Conservation (phyloP, 139 green algal species). For the Tetratostichococcus sp. region DNA sequence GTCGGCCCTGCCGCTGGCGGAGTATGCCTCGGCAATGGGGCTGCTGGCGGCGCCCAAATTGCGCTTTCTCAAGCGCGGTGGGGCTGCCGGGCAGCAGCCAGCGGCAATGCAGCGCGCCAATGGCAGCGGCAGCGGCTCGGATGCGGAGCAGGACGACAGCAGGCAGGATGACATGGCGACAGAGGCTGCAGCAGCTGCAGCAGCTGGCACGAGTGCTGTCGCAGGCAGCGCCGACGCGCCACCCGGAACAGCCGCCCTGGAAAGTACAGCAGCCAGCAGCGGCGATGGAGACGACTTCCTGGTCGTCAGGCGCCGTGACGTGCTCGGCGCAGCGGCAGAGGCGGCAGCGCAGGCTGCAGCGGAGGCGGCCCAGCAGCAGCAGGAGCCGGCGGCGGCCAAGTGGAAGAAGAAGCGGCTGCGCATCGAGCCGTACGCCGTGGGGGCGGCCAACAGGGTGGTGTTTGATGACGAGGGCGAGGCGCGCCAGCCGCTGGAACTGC, state of each 20-base stretch:
- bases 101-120: constrained; percentile 9
- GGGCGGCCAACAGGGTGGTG: constrained; percentile 40
- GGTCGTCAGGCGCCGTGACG: constrained; percentile 36
- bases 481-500: constrained; percentile 53
- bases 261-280: background rate
- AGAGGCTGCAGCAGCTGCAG: background rate
- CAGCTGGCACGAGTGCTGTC: background rate
- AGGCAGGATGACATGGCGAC: no score
- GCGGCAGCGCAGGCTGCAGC: constrained; percentile 7
- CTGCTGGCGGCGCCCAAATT: constrained; percentile 76
- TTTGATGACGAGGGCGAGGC: constrained; percentile 73
- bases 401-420: constrained; percentile 74
- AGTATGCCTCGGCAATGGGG: constrained; percentile 76
- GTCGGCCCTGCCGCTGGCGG: constrained; percentile 55
- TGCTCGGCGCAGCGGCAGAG: constrained; percentile 30
- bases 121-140: constrained; percentile 3
- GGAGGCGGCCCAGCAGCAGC: background rate
- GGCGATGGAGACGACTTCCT: constrained; percentile 46
- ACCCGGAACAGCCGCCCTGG: background rate
- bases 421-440: constrained; percentile 42
- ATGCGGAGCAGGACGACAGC: constrained; percentile 7
- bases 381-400: no score
- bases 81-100: background rate
- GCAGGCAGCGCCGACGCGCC: background rate
- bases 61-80: constrained; percentile 65